These are phyloP conservation scores for Cercospora janseana DNA, from an alignment of 2,329 filamentous ascomycete genomes.

Conservation along the genomic window DNA sequence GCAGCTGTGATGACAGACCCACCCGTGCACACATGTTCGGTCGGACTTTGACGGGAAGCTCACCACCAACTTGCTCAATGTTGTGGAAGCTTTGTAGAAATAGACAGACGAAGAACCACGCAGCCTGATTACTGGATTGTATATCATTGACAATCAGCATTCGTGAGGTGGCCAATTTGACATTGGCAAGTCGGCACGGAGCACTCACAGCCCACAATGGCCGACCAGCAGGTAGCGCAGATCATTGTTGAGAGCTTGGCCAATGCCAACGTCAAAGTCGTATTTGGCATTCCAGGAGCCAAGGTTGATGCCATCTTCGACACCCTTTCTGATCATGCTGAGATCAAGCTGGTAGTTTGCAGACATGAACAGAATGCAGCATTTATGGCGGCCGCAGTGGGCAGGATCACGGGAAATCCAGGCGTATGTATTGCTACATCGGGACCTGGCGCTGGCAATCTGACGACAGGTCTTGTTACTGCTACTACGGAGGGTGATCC, in stretches of 20 bases:
- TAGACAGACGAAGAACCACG: too few relatives aligned
- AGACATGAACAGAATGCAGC: conserved; percentile 53
- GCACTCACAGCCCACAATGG: conserved; percentile 13
- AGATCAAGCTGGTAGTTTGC: conserved; percentile 50
- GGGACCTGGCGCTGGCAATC: conserved; percentile 49
- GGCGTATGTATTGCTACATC: conserved; percentile 51
- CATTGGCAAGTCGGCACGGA: conserved; percentile 14
- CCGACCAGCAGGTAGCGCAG: conserved; percentile 34
- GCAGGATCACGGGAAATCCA: conserved; percentile 47
- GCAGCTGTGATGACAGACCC: conserved; percentile 4
- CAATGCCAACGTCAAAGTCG: conserved; percentile 47
- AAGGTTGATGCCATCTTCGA: conserved; percentile 53
- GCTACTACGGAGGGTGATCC: conserved; percentile 46
- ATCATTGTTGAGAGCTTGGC: conserved; percentile 38
- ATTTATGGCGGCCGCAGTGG: conserved; percentile 51
- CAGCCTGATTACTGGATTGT: too few relatives aligned
- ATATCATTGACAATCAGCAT: too few relatives aligned
- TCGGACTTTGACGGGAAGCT: conserved; percentile 9
- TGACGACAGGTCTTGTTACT: conserved; percentile 49
- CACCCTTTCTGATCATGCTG: conserved; percentile 47
- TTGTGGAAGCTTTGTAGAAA: too few relatives aligned
- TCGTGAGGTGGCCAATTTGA: too few relatives aligned
- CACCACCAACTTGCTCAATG: not conserved
- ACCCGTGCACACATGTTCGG: not conserved
- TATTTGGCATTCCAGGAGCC: conserved; percentile 47